These are phyloP conservation scores for Vitis rotundifolia DNA, from an alignment of 164 flowering plant species.

Conservation along the genomic window DNA sequence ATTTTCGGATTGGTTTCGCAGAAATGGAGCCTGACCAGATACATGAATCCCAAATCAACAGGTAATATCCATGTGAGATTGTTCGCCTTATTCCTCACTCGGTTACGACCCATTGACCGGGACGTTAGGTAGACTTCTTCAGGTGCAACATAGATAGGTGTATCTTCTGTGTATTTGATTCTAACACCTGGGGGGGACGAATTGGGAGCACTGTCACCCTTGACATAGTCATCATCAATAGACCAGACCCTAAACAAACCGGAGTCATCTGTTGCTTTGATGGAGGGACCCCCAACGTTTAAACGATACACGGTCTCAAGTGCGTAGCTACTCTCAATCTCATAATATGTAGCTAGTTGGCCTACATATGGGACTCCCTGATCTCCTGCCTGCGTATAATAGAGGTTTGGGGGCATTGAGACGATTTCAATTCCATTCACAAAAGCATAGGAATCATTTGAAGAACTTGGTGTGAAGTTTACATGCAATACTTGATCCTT, in stretches of 20 bases:
- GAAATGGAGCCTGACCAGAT: constrained; percentile 24
- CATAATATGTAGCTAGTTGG: too few relatives aligned
- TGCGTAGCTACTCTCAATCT: background rate
- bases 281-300: constrained; percentile 13
- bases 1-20: constrained; percentile 10
- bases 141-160: constrained; percentile 14
- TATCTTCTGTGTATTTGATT: background rate
- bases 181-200: background rate
- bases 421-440: too few relatives aligned
- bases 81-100: background rate
- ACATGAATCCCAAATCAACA: constrained; percentile 18
- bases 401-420: too few relatives aligned
- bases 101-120: constrained; percentile 1
- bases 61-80: constrained; percentile 21
- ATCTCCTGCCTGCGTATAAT: too few relatives aligned
- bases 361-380: too few relatives aligned
- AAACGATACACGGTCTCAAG: constrained; percentile 21
- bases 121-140: constrained; percentile 8
- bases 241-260: constrained; percentile 19
- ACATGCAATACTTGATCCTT: too few relatives aligned
- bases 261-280: constrained; percentile 5
- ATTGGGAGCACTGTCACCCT: background rate
- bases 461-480: too few relatives aligned
- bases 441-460: too few relatives aligned
- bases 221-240: constrained; percentile 2